Evolutionary conservation across 495 filamentous ascomycete genomes (phyloP).

Genomic region (Tetracladium setigerum): DNA sequence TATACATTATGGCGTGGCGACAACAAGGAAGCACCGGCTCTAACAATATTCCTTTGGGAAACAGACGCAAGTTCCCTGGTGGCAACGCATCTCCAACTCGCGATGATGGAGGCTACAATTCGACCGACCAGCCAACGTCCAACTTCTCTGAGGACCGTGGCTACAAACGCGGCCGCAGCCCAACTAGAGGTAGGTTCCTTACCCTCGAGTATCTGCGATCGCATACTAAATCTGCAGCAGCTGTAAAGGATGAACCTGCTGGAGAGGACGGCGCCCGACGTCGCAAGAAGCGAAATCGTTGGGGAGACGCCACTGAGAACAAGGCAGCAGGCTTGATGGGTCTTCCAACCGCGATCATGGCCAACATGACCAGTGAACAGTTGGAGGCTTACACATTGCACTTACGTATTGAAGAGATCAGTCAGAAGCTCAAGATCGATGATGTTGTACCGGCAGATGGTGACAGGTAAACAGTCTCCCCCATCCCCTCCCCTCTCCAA

Average conservation of each 20-base stretch:
- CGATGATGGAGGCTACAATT: slow-evolving; percentile 52
- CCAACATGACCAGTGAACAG: slow-evolving; percentile 96
- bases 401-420: slow-evolving; percentile 95
- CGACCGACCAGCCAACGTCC: slow-evolving; percentile 37
- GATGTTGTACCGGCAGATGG: slow-evolving; percentile 95
- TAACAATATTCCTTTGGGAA: slow-evolving; percentile 94
- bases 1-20: slow-evolving; percentile 75
- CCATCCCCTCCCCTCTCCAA: background rate
- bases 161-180: slow-evolving; percentile 71
- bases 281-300: slow-evolving; percentile 96
- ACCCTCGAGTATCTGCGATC: background rate
- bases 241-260: slow-evolving; percentile 30
- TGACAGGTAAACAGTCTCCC: slow-evolving; percentile 60
- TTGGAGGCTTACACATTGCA: slow-evolving; percentile 94
- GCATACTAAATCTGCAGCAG: slow-evolving; percentile 20
- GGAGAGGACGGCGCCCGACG: slow-evolving; percentile 59
- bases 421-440: slow-evolving; percentile 95
- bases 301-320: slow-evolving; percentile 94
- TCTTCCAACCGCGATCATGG: slow-evolving; percentile 89
- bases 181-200: slow-evolving; percentile 32
- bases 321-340: slow-evolving; percentile 98
- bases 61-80: slow-evolving; percentile 73
- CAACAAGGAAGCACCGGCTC: slow-evolving; percentile 95
- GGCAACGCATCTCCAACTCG: slow-evolving; percentile 38
- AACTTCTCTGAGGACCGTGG: slow-evolving; percentile 33